A percentile compares a stretch with the other conserved stretches of the same genome.
These are phyloP conservation scores for Colletotrichum gloeosporioides DNA, from an alignment of 2,329 filamentous ascomycete genomes.

Conservation along the genomic window DNA sequence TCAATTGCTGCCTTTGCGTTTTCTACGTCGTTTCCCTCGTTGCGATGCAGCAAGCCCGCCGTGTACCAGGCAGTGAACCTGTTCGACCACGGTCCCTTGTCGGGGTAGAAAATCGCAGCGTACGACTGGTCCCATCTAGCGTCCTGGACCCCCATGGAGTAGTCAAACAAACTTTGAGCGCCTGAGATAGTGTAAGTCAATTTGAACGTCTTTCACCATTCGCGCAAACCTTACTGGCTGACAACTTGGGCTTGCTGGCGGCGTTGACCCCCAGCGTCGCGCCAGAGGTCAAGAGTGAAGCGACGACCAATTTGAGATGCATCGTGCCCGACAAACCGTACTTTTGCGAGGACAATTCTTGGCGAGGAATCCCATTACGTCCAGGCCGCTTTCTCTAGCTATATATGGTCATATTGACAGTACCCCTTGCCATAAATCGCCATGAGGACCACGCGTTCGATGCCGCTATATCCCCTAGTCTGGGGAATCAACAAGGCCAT, in stretches of 20 bases:
- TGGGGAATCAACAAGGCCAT: not conserved
- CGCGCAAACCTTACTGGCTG: not conserved
- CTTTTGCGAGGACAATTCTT: not conserved
- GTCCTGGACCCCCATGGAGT: conserved; percentile 43
- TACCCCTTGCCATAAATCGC: not conserved
- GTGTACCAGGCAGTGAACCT: conserved; percentile 50
- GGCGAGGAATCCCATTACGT: not conserved
- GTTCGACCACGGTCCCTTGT: conserved; percentile 46
- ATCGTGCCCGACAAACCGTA: not conserved
- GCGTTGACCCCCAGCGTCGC: conserved; percentile 2
- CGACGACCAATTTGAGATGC: not conserved
- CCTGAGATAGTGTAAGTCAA: conserved; percentile 24
- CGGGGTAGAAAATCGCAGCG: conserved; percentile 45
- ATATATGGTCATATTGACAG: not conserved
- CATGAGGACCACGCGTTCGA: not conserved
- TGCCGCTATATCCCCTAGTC: not conserved
- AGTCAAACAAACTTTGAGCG: conserved; percentile 42
- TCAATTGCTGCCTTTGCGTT: conserved; percentile 39
- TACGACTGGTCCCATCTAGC: conserved; percentile 45
- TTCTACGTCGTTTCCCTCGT: conserved; percentile 37
- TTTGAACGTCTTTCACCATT: not conserved
- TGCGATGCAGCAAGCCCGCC: conserved; percentile 39
- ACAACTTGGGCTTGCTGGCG: not conserved
- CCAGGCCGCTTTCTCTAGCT: not conserved
- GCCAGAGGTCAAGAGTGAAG: conserved; percentile 9